Conservation (phyloP, 352 stramenopile genomes). For the Phytophthora niederhauseri region DNA sequence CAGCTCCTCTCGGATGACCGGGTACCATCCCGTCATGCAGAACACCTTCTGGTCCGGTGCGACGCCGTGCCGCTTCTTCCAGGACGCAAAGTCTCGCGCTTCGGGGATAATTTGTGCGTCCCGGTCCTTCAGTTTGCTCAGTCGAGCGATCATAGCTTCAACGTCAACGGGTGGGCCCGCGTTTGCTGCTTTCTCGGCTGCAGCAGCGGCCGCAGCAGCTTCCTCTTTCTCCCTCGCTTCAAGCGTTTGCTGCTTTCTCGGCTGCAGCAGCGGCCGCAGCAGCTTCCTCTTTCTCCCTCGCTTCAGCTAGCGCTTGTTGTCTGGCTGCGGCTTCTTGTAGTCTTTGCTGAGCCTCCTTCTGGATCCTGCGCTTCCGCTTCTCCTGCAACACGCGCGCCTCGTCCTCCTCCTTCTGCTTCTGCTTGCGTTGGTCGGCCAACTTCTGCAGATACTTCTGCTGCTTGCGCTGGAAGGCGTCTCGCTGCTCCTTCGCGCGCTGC, state of each 20-base stretch:
- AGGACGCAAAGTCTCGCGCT: constrained; percentile 85
- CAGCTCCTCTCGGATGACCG: constrained; percentile 90
- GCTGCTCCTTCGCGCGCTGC: constrained; percentile 50
- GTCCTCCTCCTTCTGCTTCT: constrained; percentile 78
- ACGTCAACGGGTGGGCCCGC: constrained; percentile 44
- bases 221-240: constrained; percentile 47
- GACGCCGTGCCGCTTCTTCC: constrained; percentile 90
- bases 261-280: constrained; percentile 37
- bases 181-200: constrained; percentile 34
- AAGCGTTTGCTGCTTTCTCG: constrained; percentile 42
- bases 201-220: constrained; percentile 43
- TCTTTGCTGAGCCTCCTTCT: constrained; percentile 57
- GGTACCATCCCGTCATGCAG: constrained; percentile 92
- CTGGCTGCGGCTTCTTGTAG: constrained; percentile 58
- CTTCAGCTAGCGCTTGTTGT: constrained; percentile 40
- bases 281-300: constrained; percentile 50
- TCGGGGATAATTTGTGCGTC: constrained; percentile 70
- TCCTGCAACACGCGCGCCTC: constrained; percentile 58
- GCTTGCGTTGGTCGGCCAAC: constrained; percentile 63
- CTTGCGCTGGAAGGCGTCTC: constrained; percentile 60
- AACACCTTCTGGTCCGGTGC: constrained; percentile 87
- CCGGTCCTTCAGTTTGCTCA: constrained; percentile 76
- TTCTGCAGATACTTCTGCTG: constrained; percentile 73
- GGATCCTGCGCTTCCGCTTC: constrained; percentile 56
- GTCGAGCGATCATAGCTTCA: constrained; percentile 75